A percentile compares a stretch with the other conserved stretches of the same genome.
These are phyloP conservation scores for Pisolithus sp. DNA, from an alignment of 768 basidiomycete species.

Conservation along the genomic window DNA sequence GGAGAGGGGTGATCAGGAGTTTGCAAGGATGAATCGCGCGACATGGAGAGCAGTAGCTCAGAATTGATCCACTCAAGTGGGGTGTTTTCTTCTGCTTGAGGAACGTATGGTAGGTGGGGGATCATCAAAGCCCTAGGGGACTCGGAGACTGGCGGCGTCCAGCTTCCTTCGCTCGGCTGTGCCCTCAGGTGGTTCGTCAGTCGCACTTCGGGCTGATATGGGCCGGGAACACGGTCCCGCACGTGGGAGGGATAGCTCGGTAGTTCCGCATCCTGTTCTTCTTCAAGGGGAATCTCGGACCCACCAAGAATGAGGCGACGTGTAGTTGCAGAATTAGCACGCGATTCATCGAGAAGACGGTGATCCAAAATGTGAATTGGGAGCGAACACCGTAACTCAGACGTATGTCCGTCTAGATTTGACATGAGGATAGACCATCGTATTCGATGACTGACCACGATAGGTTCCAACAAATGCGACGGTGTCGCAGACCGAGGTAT, in stretches of 20 bases:
- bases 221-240: conserved; percentile 80
- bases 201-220: conserved; percentile 63
- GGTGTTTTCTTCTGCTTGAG: conserved; percentile 36
- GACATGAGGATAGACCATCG: conserved; percentile 73
- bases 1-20: conserved; percentile 10
- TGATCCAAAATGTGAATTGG: conserved; percentile 81
- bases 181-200: conserved; percentile 58
- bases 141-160: conserved; percentile 28
- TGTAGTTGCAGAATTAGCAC: conserved; percentile 63
- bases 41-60: conserved; percentile 68
- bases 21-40: conserved; percentile 29
- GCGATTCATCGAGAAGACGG: conserved; percentile 68
- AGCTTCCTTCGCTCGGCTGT: conserved; percentile 32
- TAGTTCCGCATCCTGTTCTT: conserved; percentile 65
- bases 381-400: conserved; percentile 90
- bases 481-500: conserved; percentile 62
- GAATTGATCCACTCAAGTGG: conserved; percentile 80
- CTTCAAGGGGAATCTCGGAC: conserved; percentile 31
- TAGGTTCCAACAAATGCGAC: conserved; percentile 69
- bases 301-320: conserved; percentile 46
- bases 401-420: conserved; percentile 88
- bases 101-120: conserved; percentile 34
- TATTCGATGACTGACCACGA: conserved; percentile 70
- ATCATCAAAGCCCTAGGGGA: conserved; percentile 32
- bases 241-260: conserved; percentile 89